These are phyloP conservation scores for Mortierella sp. DNA, from an alignment of 371 early-diverging fungal genomes.

Conservation along the genomic window DNA sequence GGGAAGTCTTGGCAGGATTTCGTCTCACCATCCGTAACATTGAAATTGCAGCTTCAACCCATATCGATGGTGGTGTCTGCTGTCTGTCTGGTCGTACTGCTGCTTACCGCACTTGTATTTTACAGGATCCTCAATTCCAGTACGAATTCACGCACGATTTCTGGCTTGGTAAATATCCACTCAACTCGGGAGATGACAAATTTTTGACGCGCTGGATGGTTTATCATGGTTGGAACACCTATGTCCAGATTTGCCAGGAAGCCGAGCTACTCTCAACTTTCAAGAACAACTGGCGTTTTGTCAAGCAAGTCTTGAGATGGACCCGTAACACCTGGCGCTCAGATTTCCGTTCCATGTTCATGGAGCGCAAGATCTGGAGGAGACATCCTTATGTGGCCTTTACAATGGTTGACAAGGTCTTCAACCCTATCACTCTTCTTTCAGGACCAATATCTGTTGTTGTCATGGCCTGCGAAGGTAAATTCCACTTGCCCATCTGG, in stretches of 20 bases:
- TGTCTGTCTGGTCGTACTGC: conserved; percentile 82
- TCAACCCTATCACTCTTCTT: conserved; percentile 78
- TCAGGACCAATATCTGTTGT: conserved; percentile 73
- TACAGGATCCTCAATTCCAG: conserved; percentile 78
- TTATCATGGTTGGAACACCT: conserved; percentile 76
- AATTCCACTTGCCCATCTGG: conserved; percentile 62
- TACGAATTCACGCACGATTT: conserved; percentile 77
- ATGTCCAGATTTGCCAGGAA: conserved; percentile 76
- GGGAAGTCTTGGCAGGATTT: conserved; percentile 80
- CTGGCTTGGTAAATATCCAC: conserved; percentile 76
- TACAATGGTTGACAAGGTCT: conserved; percentile 80
- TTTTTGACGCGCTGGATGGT: conserved; percentile 85
- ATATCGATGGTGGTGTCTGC: conserved; percentile 83
- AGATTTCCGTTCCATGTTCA: conserved; percentile 73
- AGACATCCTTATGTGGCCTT: conserved; percentile 79
- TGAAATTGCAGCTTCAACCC: conserved; percentile 79
- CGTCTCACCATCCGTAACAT: conserved; percentile 79
- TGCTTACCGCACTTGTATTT: conserved; percentile 76
- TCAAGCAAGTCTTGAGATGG: conserved; percentile 79
- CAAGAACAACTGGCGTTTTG: conserved; percentile 80
- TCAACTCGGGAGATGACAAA: conserved; percentile 83
- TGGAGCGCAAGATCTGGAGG: conserved; percentile 72
- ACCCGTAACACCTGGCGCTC: conserved; percentile 85
- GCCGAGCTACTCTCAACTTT: conserved; percentile 78
- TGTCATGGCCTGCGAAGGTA: conserved; percentile 55